These are phyloP conservation scores for Rhododendron ovatum DNA, from an alignment of 148 eudicot genomes.

Conservation along the genomic window DNA sequence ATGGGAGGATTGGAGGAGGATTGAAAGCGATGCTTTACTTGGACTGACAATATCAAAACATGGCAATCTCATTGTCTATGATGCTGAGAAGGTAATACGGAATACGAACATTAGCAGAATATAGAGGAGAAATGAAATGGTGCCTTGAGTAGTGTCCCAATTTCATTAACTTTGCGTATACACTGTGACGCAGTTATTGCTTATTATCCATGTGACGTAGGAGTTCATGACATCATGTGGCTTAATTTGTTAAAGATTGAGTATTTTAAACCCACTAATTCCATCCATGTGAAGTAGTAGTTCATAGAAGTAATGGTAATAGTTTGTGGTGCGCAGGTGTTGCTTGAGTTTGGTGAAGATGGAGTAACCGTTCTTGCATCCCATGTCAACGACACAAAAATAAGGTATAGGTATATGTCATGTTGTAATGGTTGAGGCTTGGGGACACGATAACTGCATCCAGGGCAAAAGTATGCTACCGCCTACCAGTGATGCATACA, in stretches of 20 bases:
- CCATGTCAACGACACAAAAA: constrained; percentile 46
- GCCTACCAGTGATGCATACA: too few species aligned
- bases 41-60: constrained; percentile 41
- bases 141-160: background rate
- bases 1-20: constrained; percentile 56
- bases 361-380: constrained; percentile 58
- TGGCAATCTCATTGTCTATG: constrained; percentile 58
- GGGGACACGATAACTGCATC: background rate
- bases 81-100: constrained; percentile 37
- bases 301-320: background rate
- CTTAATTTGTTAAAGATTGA: background rate
- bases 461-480: too few species aligned
- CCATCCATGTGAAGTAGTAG: background rate
- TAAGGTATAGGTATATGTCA: constrained; percentile 30
- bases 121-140: background rate
- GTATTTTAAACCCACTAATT: background rate
- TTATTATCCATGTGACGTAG: background rate
- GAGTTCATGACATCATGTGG: background rate
- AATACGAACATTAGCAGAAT: background rate
- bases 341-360: constrained; percentile 65
- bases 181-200: background rate
- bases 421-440: background rate
- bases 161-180: background rate
- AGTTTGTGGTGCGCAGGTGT: constrained; percentile 40
- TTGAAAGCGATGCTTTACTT: constrained; percentile 42